Conservation (phyloP, 2,329 filamentous ascomycete genomes). For the Apiospora phragmitis region DNA sequence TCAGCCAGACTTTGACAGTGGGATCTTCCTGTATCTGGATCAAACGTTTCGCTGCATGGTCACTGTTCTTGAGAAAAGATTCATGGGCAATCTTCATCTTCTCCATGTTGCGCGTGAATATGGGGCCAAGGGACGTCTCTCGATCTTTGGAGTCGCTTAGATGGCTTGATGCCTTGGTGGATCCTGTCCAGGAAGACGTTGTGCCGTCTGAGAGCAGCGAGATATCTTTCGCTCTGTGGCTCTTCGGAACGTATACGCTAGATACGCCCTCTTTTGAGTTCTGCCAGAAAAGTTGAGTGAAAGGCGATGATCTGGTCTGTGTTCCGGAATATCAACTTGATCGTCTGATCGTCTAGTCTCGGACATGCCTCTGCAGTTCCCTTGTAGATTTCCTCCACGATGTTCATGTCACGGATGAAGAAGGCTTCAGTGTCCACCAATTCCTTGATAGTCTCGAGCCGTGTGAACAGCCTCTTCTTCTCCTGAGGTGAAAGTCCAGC, state of each 20-base stretch:
- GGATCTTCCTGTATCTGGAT: conserved; percentile 64
- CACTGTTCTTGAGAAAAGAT: conserved; percentile 63
- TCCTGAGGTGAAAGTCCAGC: conserved; percentile 51
- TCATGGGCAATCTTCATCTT: conserved; percentile 63
- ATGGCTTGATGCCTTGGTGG: conserved; percentile 40
- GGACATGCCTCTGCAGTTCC: conserved; percentile 83
- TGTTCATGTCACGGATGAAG: conserved; percentile 94
- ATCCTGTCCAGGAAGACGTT: conserved; percentile 19
- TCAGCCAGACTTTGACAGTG: conserved; percentile 79
- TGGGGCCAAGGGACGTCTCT: conserved; percentile 51
- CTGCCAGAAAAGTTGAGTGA: conserved; percentile 74
- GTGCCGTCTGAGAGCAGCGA: conserved; percentile 41
- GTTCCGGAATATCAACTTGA: conserved; percentile 90
- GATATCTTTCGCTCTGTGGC: conserved; percentile 44
- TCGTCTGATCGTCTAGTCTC: conserved; percentile 77
- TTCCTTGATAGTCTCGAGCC: conserved; percentile 85
- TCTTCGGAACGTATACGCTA: conserved; percentile 73
- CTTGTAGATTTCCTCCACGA: conserved; percentile 97
- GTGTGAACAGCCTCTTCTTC: conserved; percentile 73
- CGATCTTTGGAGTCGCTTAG: conserved; percentile 55
- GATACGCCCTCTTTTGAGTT: conserved; percentile 77
- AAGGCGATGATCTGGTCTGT: conserved; percentile 88
- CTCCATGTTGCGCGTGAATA: conserved; percentile 58
- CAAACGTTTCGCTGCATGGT: conserved; percentile 60
- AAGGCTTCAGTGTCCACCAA: conserved; percentile 89